Base-by-base conservation (phyloP, 106 monocot genomes). In the Dioscorea alata region DNA sequence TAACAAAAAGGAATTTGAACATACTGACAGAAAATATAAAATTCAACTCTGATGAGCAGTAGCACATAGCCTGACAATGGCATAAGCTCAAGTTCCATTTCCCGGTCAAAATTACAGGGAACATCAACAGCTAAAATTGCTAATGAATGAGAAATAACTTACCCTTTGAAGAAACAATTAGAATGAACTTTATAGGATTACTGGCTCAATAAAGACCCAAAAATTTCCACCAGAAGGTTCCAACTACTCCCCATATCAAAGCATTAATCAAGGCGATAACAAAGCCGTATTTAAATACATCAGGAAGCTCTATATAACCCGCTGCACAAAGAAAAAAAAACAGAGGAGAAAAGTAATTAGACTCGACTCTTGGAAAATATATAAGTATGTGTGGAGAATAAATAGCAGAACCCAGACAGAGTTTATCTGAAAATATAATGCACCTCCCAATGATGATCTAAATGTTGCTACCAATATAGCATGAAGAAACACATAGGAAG, bases 191-290 rank as follows among this genome's bases (percentile, higher is more conserved):
- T 0, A 6, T 42, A 42, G 42, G 10, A 42, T 10, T 42, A 42
- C 42, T 42, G 42, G 5, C n/a, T 89, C 67, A 99, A 54, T 92
- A 99, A 23, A 99, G 83, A 6, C 97, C 89, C 84, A 99, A 78
- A 74, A 90, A 79, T 83, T 99, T 99, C 97, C 97, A 99, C 97
- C 97, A 99, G 35, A 99, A 65, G 31, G 80, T 60, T 63, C 97
- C 97, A 60, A 92, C 85, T 6, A 83, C 82, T 48, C 78, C 87
- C 97, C 97, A 99, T 60, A 87, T 78, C 42, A 79, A 21, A 13
- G 74, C 73, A 75, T 99, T 99, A 25, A 92, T 23, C 50, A 85
- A 64, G 52, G 97, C 97, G 54, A 78, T 89, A 23, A 83, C 71
- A 57, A 99, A 92, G 17, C 97, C 92, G 20, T 89, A 18, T 85